These are phyloP conservation scores for Rubroshorea leprosula DNA, from an alignment of 345 rosid genomes.

Conservation along the genomic window DNA sequence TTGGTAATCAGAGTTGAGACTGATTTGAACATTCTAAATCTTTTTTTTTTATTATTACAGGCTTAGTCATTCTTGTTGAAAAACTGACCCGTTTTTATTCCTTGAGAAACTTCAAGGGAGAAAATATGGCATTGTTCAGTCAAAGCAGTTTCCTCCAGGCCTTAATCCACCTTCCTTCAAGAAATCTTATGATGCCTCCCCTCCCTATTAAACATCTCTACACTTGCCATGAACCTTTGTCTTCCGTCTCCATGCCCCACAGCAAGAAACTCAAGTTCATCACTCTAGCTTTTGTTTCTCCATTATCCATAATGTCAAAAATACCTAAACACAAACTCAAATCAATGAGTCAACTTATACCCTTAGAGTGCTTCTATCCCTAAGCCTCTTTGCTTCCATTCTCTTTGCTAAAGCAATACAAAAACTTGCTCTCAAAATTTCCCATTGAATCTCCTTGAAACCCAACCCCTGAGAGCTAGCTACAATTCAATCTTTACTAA, in stretches of 20 bases:
- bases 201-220: constrained; percentile 13
- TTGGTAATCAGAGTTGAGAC: background rate
- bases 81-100: background rate
- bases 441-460: constrained; percentile 23
- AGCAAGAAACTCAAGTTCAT: constrained; percentile 12
- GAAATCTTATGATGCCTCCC: constrained; percentile 5
- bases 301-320: constrained; percentile 8
- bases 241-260: background rate
- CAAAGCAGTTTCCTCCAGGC: constrained; percentile 16
- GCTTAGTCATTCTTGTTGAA: background rate
- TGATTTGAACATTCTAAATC: background rate
- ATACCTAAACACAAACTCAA: constrained; percentile 1
- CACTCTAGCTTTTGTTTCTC: constrained; percentile 20
- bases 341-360: constrained; percentile 42
- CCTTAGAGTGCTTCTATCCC: constrained; percentile 29
- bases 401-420: constrained; percentile 27
- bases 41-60: background rate
- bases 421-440: constrained; percentile 17
- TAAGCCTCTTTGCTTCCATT: constrained; percentile 20
- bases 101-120: background rate
- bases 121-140: constrained; percentile 24
- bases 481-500: constrained; percentile 25
- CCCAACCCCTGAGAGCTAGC: no score
- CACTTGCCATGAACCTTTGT: background rate
- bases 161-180: constrained; percentile 8